Evolutionary conservation across 2,329 filamentous ascomycete species (phyloP), one percentile per base, ranked within the genome.

Genomic region (Penicillium sp.): DNA sequence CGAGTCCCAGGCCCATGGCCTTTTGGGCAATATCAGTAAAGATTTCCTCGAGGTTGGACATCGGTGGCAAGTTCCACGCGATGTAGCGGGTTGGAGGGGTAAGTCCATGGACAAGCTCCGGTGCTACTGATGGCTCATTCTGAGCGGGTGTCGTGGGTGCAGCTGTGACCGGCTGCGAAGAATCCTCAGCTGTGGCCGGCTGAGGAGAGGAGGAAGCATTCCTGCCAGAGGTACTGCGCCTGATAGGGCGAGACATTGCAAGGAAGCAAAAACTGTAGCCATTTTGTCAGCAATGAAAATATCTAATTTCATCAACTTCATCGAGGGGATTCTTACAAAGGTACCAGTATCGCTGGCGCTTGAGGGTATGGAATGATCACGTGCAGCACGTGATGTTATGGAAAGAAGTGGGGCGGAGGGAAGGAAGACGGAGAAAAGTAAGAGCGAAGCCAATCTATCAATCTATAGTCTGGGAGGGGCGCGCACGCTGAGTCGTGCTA

Each of bases 1-100:
- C 65, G 54, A 87, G 82, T 3, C 58, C 62, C 3, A 67, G 54
- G 14, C 59, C 45, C 35, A 69, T 37, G 11, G 71, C 71, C 8
- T 60, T 63, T 3, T 44, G 21, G 1, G 66, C 65, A 27, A 74
- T 58, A n/a, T 66, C 64, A 29, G 61, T 54, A 54, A 65, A 73
- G 11, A 74, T 73, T 7, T 73, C 69, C 22, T 60, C 54, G 26
- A 73, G 58, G 8, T 53, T 62, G 52, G 65, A 44, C 55, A 73
- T 51, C 3, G 70, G 71, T 0, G 71, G 68, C 10, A 69, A 57
- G 16, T 59, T 26, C 29, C 54, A 42, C 7, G 62, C 68, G 5
- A 71, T 50, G 29, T 65, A 58, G n/a, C 19, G 39, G 10, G 11
- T 22, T 13, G 39, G 9, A 5, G 19, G 10, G 19, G 19, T 22